Evolutionary conservation across 2,329 filamentous ascomycete genomes (phyloP), one percentile per base, ranked within the genome.

Genomic region (Orbilia javanica): DNA sequence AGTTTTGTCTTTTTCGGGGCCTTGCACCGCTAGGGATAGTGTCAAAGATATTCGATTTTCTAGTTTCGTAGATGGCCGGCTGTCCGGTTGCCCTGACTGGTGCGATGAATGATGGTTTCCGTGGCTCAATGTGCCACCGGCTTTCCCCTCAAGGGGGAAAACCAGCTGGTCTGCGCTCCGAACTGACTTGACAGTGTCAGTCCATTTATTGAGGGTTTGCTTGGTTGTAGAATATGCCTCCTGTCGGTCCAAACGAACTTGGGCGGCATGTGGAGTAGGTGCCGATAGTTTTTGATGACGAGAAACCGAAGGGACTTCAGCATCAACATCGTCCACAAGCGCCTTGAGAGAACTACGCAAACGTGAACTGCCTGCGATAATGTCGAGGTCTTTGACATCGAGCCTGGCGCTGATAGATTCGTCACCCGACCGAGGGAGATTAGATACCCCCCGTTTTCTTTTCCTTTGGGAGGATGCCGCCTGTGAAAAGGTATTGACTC

Each of bases 141-240:
- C 81, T 93, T 91, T 1, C 7, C 46, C 48, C n/a, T 42, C 91
- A 88, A 98, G 87, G 4, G 96, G 96, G 82, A 99, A 99, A 20
- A 91, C 87, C 11, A 99, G 86, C 83, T 97, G 93, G 80, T 98
- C 96, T 0, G 95, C 94, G 81, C 93, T 89, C 76, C 96, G 91
- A 84, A 97, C 97, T 34, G 93, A 90, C 85, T 97, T 97, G 82
- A 99, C 94, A 0, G 96, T 98, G 78, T 97, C 95, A 34, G 91
- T 91, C 96, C 96, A 99, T 81, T 93, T 90, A 79, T 93, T 90
- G 27, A 99, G 87, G 0, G 94, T 95, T 84, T 97, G 91, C 82
- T 96, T 97, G 63, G 93, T 94, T 86, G 97, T 94, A 39, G 94
- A 90, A 81, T 94, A 96, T 1, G 96, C 96, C 25, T 90, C 93